These are phyloP conservation scores for Tricholoma matsutake DNA, from an alignment of 768 basidiomycete genomes.

Conservation along the genomic window DNA sequence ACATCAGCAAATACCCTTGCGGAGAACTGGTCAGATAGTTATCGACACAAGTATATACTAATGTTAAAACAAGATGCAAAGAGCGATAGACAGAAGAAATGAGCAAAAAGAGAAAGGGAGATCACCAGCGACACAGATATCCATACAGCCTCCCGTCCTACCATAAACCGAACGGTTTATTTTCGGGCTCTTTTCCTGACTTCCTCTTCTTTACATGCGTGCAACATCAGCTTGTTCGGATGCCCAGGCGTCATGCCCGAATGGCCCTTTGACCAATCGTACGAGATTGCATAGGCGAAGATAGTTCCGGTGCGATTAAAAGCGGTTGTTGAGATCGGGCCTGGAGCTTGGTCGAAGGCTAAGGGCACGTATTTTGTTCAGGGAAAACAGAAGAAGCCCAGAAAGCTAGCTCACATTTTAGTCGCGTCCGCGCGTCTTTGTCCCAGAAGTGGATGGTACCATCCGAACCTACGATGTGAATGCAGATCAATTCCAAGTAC, in stretches of 20 bases:
- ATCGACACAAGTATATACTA: not conserved
- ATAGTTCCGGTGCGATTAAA: slow-evolving; percentile 87
- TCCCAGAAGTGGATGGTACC: slow-evolving; percentile 95
- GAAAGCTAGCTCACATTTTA: slow-evolving; percentile 64
- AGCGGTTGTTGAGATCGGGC: slow-evolving; percentile 72
- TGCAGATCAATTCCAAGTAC: slow-evolving; percentile 13
- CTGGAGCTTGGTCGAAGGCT: slow-evolving; percentile 56
- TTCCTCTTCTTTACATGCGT: slow-evolving; percentile 81
- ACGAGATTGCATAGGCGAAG: slow-evolving; percentile 87
- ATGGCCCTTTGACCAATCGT: slow-evolving; percentile 91
- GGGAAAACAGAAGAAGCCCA: not conserved
- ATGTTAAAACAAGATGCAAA: not conserved
- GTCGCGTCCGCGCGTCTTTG: slow-evolving; percentile 85
- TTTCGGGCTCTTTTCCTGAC: slow-evolving; percentile 54
- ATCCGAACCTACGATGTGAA: slow-evolving; percentile 55
- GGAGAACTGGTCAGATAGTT: not conserved
- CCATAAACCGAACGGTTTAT: not conserved
- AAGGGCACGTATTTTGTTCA: not conserved
- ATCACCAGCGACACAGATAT: not conserved
- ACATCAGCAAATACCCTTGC: not conserved
- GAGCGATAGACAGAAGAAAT: not conserved
- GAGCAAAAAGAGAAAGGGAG: not conserved
- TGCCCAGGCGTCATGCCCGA: slow-evolving; percentile 68
- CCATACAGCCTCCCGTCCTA: not conserved
- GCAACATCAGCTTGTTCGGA: slow-evolving; percentile 78